Evolutionary conservation across 345 rosid species (phyloP).

Genomic region (Geranium rotundifolium): DNA sequence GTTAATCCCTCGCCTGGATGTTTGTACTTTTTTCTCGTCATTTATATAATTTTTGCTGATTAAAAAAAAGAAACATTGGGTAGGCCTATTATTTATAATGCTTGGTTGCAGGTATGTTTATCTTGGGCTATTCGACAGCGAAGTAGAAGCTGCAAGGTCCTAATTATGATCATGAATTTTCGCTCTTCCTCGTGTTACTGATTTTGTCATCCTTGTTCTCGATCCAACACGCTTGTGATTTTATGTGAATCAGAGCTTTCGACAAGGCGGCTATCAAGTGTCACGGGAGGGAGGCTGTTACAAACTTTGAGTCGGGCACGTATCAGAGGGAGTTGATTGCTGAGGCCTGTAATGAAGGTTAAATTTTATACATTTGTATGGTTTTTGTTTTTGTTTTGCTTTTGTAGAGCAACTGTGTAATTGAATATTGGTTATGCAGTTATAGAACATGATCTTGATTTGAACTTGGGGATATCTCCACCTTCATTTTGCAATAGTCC

Average conservation of each 20-base stretch:
- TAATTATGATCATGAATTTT: neutral
- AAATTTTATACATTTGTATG: conserved; percentile 15
- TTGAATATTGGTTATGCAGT: conserved; percentile 18
- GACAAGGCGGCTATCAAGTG: conserved; percentile 88
- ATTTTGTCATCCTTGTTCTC: neutral
- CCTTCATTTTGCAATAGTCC: conserved; percentile 16
- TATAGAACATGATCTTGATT: conserved; percentile 27
- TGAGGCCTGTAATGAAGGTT: conserved; percentile 8
- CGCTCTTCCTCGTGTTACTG: neutral
- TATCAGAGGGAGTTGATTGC: conserved; percentile 40
- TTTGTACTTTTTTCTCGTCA: no score
- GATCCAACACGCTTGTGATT: conserved; percentile 1
- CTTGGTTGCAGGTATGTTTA: conserved; percentile 71
- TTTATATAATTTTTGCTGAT: no score
- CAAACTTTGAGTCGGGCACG: conserved; percentile 69
- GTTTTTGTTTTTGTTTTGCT: neutral
- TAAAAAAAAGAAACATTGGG: conserved; percentile 7
- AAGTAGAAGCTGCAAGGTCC: conserved; percentile 95
- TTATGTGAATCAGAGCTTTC: conserved; percentile 50
- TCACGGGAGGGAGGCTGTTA: conserved; percentile 85
- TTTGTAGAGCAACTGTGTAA: neutral
- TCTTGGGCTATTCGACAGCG: conserved; percentile 87
- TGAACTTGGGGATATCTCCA: conserved; percentile 51
- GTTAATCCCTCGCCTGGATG: no score
- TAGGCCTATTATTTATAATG: conserved; percentile 4